phyloP scores from a whole-genome alignment of 805 yeast genomes.

The Starmerella etchellsii region DNA sequence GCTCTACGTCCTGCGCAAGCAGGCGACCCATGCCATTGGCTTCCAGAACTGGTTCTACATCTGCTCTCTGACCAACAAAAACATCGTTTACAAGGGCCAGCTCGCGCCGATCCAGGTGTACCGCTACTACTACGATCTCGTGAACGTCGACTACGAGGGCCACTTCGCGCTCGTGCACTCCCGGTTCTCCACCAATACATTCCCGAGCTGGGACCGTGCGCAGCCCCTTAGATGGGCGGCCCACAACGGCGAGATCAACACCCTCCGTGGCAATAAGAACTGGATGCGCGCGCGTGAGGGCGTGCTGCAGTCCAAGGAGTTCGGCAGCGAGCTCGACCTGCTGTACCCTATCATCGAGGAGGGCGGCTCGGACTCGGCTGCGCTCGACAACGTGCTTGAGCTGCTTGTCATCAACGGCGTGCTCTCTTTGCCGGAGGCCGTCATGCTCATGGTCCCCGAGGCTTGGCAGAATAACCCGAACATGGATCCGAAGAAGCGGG shows the following conservation, averaged over 20 bases:
- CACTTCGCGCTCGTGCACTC: constrained; percentile 96
- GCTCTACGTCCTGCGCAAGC: constrained; percentile 76
- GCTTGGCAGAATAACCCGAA: constrained; percentile 84
- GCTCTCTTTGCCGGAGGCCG: constrained; percentile 86
- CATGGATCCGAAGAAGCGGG: constrained; percentile 84
- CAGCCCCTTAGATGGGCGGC: constrained; percentile 97
- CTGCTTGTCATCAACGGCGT: constrained; percentile 84
- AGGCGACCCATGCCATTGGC: constrained; percentile 80
- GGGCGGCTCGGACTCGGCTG: constrained; percentile 98
- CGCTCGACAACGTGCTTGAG: constrained; percentile 90
- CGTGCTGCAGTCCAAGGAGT: constrained; percentile 74
- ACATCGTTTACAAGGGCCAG: constrained; percentile 95
- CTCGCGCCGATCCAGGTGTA: constrained; percentile 93
- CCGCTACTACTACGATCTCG: constrained; percentile 84
- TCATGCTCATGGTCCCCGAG: constrained; percentile 94
- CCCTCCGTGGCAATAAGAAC: constrained; percentile 92
- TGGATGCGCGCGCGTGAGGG: constrained; percentile 99
- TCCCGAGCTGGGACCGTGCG: constrained; percentile 99
- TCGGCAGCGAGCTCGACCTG: constrained; percentile 83
- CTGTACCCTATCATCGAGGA: constrained; percentile 93
- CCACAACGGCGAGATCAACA: constrained; percentile 96
- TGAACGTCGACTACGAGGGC: constrained; percentile 82
- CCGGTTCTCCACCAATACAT: constrained; percentile 92
- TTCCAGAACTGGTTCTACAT: constrained; percentile 95
- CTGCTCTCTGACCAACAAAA: constrained; percentile 76